These are phyloP conservation scores for Solanum pennellii DNA, from an alignment of 257 asterid genomes.

Conservation along the genomic window DNA sequence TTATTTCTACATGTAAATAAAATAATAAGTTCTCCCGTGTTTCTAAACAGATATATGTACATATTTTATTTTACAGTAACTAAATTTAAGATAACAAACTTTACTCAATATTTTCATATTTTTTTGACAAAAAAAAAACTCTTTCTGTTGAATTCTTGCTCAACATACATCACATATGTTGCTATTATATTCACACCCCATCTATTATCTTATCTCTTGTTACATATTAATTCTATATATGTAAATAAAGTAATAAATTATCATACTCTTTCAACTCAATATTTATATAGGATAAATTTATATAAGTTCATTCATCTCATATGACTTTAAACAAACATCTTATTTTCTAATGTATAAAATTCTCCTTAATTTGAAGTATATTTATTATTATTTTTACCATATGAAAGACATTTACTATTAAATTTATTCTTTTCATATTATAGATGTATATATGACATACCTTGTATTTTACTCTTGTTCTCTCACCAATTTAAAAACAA, in stretches of 20 bases:
- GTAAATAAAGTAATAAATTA: neutral
- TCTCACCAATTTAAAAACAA: neutral
- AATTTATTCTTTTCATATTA: too few species aligned
- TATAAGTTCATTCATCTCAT: neutral
- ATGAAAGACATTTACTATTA: neutral
- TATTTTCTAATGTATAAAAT: neutral
- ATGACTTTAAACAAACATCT: neutral
- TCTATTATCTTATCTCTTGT: neutral
- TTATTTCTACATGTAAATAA: neutral
- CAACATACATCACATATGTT: neutral
- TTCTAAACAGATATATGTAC: neutral
- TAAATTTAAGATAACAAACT: neutral
- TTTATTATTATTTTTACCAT: neutral
- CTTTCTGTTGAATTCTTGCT: neutral
- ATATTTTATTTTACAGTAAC: too few species aligned
- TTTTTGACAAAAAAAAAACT: fast-evolving
- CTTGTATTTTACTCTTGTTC: neutral
- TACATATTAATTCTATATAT: neutral
- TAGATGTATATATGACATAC: neutral
- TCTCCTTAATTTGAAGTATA: neutral
- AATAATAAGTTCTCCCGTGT: neutral
- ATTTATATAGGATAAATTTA: neutral
- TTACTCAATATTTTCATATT: neutral
- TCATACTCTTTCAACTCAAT: neutral
- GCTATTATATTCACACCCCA: neutral